These are phyloP conservation scores for Geranium incanum DNA, from an alignment of 441 rosid species.

Conservation along the genomic window DNA sequence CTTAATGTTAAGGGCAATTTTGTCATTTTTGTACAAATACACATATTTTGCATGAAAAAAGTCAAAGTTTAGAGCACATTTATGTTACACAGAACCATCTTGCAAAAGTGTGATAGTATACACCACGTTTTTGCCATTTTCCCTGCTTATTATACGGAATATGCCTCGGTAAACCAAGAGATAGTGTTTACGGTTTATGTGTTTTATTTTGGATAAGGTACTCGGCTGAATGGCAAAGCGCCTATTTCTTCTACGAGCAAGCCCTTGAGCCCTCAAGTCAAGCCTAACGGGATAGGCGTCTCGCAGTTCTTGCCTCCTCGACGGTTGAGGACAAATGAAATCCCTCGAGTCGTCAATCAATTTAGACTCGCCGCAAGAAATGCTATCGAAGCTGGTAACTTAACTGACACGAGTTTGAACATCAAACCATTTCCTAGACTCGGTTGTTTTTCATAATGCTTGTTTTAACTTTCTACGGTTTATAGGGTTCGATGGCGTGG, in stretches of 20 bases:
- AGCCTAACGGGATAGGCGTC: slow-evolving; percentile 18
- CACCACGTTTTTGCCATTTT: too few relatives aligned
- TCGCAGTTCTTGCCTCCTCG: slow-evolving; percentile 25
- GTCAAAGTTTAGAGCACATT: too few relatives aligned
- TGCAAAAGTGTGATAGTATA: too few relatives aligned
- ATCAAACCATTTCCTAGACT: neutral
- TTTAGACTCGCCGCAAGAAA: slow-evolving; percentile 31
- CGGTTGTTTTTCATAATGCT: too few relatives aligned
- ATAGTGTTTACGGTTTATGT: too few relatives aligned
- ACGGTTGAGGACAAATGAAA: slow-evolving; percentile 23
- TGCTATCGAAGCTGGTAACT: slow-evolving; percentile 28
- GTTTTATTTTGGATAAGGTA: neutral
- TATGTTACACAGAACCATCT: too few relatives aligned
- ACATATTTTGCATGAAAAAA: too few relatives aligned
- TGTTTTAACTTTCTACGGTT: neutral
- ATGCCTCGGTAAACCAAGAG: neutral
- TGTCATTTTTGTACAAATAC: too few relatives aligned
- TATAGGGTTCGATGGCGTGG: slow-evolving; percentile 26
- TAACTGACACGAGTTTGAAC: too few relatives aligned
- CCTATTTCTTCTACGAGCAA: slow-evolving; percentile 33
- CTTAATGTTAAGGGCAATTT: too few relatives aligned
- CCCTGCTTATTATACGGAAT: too few relatives aligned
- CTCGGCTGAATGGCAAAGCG: slow-evolving; percentile 27
- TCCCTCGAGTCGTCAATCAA: slow-evolving; percentile 26
- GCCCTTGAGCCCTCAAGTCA: slow-evolving; percentile 21